Conservation (phyloP, 1,139 yeast genomes). For the Diutina siamensis region DNA sequence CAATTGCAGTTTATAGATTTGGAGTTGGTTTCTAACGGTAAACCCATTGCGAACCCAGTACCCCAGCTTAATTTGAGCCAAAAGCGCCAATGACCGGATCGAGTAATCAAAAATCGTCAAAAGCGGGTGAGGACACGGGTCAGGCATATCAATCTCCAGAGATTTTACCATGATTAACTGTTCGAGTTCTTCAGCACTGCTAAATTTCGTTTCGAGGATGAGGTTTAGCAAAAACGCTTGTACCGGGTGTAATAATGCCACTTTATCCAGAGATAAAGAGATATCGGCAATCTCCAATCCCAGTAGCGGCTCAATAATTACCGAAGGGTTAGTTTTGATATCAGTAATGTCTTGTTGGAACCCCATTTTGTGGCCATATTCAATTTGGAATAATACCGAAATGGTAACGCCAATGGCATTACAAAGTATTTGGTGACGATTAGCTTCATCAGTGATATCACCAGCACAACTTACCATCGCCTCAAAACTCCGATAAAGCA, state of each 20-base stretch:
- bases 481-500: conserved; percentile 54
- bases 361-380: conserved; percentile 17
- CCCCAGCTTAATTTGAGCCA: conserved; percentile 47
- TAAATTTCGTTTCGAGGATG: conserved; percentile 33
- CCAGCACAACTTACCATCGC: conserved; percentile 39
- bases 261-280: conserved; percentile 22
- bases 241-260: conserved; percentile 72
- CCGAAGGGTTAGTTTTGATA: conserved; percentile 13
- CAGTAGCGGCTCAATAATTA: not conserved
- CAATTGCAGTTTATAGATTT: conserved; percentile 71
- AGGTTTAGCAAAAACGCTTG: conserved; percentile 68
- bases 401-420: not conserved
- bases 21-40: conserved; percentile 67
- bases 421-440: not conserved
- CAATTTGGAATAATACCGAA: not conserved
- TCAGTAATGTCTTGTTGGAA: conserved; percentile 20
- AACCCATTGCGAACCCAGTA: conserved; percentile 52
- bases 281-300: not conserved
- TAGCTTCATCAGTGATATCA: conserved; percentile 15
- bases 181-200: conserved; percentile 16
- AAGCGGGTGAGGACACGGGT: not conserved
- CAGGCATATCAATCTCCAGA: not conserved
- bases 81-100: conserved; percentile 50
- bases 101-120: conserved; percentile 57
- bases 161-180: not conserved